A percentile compares a stretch with the other conserved stretches of the same genome.
Evolutionary conservation across 805 yeast species (phyloP).

Genomic region (Candida michaelii): DNA sequence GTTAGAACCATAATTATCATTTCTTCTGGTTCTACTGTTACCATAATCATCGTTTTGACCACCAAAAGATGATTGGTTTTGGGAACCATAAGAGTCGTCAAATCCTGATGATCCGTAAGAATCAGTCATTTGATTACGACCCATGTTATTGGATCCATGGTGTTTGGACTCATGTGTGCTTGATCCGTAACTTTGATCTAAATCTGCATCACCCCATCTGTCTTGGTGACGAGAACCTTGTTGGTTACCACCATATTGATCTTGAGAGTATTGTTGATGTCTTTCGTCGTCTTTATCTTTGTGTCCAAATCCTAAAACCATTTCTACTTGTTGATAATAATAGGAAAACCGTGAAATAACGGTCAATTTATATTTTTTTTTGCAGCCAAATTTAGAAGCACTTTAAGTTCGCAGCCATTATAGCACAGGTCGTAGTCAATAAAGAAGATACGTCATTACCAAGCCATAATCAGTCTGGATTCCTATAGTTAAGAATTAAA

Average conservation of each 20-base stretch:
- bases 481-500: no score
- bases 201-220: background rate
- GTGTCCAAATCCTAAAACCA: conserved; percentile 8
- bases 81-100: conserved; percentile 23
- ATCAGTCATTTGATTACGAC: background rate
- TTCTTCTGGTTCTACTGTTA: background rate
- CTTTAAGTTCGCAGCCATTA: no score
- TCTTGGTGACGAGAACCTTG: background rate
- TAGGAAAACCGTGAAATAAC: background rate
- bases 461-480: background rate
- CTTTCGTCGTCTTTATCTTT: conserved; percentile 4
- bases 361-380: conserved; percentile 1
- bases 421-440: background rate
- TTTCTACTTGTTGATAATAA: background rate
- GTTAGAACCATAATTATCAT: conserved; percentile 17
- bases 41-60: background rate
- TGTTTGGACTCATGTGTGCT: conserved; percentile 15
- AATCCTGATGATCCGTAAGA: conserved; percentile 15
- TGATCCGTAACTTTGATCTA: conserved; percentile 12
- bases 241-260: background rate
- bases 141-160: conserved; percentile 15
- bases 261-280: conserved; percentile 2
- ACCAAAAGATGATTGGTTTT: conserved; percentile 9
- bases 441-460: background rate
- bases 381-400: conserved; percentile 1